phyloP scores from a whole-genome alignment of 306 rosid species.

The Vachellia pachyceras region DNA sequence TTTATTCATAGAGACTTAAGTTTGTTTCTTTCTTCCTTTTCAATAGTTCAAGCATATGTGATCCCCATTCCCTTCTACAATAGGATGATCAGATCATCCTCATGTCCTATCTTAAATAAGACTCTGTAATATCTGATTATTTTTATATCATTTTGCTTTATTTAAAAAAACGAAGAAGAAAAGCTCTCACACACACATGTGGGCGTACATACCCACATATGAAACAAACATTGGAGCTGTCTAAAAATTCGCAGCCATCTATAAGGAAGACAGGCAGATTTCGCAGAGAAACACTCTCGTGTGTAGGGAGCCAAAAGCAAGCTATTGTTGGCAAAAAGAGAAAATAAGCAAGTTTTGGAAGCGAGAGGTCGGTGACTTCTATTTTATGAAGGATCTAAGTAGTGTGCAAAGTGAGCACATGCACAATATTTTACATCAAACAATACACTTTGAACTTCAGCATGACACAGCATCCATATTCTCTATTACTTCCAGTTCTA shows the following conservation, averaged over 20 bases:
- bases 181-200: background rate
- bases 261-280: slow-evolving; percentile 10
- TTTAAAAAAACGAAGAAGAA: no score
- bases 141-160: no score
- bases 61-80: no score
- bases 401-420: background rate
- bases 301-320: background rate
- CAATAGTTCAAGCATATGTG: no score
- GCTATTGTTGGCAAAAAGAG: background rate
- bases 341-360: background rate
- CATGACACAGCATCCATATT: background rate
- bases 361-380: slow-evolving; percentile 1
- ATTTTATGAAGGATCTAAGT: slow-evolving; percentile 1
- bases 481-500: background rate
- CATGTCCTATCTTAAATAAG: no score
- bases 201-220: background rate
- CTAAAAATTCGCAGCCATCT: background rate
- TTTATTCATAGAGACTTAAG: no score
- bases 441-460: background rate
- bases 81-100: no score
- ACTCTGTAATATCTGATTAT: no score
- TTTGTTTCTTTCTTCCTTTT: no score
- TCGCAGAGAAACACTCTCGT: background rate
- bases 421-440: background rate
- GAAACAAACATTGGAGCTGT: background rate